Base-by-base conservation (phyloP, 441 rosid species). In the Populus hybrid region DNA sequence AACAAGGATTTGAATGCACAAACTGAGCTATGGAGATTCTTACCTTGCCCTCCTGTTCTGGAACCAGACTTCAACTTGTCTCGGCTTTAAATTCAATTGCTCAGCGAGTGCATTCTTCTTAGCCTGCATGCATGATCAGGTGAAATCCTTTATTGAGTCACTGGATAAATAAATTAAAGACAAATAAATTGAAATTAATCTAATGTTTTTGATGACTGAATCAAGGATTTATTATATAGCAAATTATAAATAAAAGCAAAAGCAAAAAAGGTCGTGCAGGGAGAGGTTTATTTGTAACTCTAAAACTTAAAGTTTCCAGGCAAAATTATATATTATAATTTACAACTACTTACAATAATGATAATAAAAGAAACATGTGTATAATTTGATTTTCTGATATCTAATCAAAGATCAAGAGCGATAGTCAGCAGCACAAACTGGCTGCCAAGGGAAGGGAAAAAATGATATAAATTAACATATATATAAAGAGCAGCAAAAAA, bases 41-140 rank as follows among this genome's bases (percentile, higher is more conserved):
- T 32, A 89, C 92, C 92, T 86, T 77, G 91, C 91, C 81, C 91
- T 87, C 81, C 91, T 80, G 80, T 88, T 88, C 50, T 88, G 91
- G 72, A 88, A 88, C 91, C 91, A 88, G 66, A 88, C 89, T 79
- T 88, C 91, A 10, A 88, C 90, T 82, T 89, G 92, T 67, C 92
- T 83, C 67, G 92, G 84, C 71, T 82, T 85, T 77, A 89, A 72
- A 30, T 80, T 79, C 75, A 89, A 78, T 24, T 76, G 81, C 69
- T 84, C 80, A 7, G 92, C 90, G 30, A 87, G 82, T 76, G 84
- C 64, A 46, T 80, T 83, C 67, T 89, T 89, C 80, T 89, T 85
- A 14, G 75, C 75, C 92, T 88, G 83, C 80, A 21, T 61, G 66
- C 71, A 50, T 46, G 14, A 28, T 28, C 30, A 46, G 18, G 18